Evolutionary conservation across 2,329 filamentous ascomycete genomes (phyloP).

Genomic region (Drechslerella coelobrocha): DNA sequence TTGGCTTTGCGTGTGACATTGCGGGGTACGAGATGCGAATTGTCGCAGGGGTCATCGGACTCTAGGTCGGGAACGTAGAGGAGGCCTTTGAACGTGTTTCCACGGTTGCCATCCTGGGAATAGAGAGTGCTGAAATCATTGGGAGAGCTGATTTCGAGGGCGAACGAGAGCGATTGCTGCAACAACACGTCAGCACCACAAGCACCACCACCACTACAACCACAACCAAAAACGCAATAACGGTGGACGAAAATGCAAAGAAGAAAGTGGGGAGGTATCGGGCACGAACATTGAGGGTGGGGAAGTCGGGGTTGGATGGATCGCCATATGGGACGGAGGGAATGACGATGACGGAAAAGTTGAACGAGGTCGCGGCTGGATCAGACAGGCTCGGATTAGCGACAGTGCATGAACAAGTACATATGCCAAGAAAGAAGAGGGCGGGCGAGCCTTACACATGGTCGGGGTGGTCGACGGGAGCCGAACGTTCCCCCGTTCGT

Average conservation of each 20-base stretch:
- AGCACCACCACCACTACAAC: no score
- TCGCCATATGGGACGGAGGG: conserved; percentile 15
- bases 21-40: conserved; percentile 70
- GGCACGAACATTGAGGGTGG: conserved; percentile 42
- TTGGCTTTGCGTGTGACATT: conserved; percentile 77
- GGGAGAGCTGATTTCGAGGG: conserved; percentile 43
- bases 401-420: not conserved
- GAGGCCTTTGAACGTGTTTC: conserved; percentile 64
- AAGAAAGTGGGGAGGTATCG: not conserved
- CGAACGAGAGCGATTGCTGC: conserved; percentile 45
- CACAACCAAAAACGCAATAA: not conserved
- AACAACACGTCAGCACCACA: conserved; percentile 8
- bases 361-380: conserved; percentile 41
- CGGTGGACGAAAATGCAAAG: not conserved
- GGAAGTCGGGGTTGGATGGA: conserved; percentile 39
- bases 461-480: conserved; percentile 17
- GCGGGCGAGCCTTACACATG: conserved; percentile 18
- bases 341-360: conserved; percentile 48
- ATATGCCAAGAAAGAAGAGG: conserved; percentile 25
- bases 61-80: conserved; percentile 81
- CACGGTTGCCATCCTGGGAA: conserved; percentile 36
- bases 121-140: conserved; percentile 45
- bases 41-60: conserved; percentile 67
- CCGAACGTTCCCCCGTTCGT: conserved; percentile 16
- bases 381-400: not conserved